Percentiles rank a stretch among this genome's conserved stretches.
Evolutionary conservation across 306 rosid genomes (phyloP).

Genomic region (Fagus crenata): DNA sequence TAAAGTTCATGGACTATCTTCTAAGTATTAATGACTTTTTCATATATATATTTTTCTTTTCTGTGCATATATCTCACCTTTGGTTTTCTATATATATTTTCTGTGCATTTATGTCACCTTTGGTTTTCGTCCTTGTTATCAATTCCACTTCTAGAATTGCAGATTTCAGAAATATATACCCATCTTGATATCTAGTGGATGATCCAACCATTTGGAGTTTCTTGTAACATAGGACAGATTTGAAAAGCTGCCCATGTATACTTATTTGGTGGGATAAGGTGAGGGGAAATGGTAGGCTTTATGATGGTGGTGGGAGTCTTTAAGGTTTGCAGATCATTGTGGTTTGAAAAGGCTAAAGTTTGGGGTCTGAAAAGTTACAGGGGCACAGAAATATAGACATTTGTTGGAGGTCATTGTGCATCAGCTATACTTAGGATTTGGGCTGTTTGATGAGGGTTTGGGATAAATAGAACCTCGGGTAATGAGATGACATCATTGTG

Average conservation of each 20-base stretch:
- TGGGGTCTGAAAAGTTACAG: background rate
- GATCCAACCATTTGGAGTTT: background rate
- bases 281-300: background rate
- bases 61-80: background rate
- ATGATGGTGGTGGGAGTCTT: background rate
- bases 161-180: background rate
- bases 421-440: background rate
- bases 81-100: background rate
- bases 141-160: background rate
- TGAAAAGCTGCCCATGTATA: background rate
- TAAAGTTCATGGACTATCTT: too few species aligned
- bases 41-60: too few species aligned
- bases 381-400: background rate
- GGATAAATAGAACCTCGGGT: background rate
- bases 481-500: background rate
- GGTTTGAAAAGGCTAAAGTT: background rate
- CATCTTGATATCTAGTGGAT: slow-evolving; percentile 3
- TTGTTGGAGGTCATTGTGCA: background rate
- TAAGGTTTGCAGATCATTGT: background rate
- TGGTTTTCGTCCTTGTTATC: background rate
- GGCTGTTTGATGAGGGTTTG: background rate
- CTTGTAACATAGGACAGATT: background rate
- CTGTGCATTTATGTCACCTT: background rate
- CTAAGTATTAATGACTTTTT: too few species aligned
- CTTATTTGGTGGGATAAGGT: background rate